Base-by-base conservation (phyloP, 83 land plant genomes). In the Diphasiastrum complanatum region DNA sequence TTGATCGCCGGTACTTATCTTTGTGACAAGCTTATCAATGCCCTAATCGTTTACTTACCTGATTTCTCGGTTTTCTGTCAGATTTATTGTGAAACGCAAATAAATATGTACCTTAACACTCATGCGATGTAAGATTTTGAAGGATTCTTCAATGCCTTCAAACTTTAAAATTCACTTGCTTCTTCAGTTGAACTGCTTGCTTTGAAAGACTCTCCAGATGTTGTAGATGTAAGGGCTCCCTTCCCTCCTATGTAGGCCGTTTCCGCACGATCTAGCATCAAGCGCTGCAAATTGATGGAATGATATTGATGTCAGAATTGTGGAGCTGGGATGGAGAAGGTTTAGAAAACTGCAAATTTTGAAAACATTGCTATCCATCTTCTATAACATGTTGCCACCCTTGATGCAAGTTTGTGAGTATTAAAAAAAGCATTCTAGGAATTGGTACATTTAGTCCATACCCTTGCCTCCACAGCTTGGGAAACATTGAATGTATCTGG, bases 381-480 rank as follows among this genome's bases (percentile, higher is more conserved):
- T 16, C 12, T 23, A 1, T 1, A 23, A 11, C 3, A 2, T n/a
- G 14, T 16, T 8, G 22, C 41, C 58, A 12, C 16, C 41, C 4
- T 27, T 16, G 10, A 56, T 8, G 20, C 32, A 1, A 56, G 23
- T 26, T 29, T 3, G 45, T 14, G 1, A 22, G 32, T 26, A 0
- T 18, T 1, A 22, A 33, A 34, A 33, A 29, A 25, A 14, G 45
- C 45, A n/a, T 14, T 14, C 22, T 28, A 4, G 35, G 14, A 29
- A 28, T 34, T 11, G 24, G 2, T 45, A 48, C 0, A 5, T 46
- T 0, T 10, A 2, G 23, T 51, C 18, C 67, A 57, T 65, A 75
- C 78, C 74, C 67, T 64, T 12, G 65, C 78, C 38, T 75, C 78
- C 28, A 75, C 78, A 22, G 74, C 74, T 45, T 75, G 55, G 27